phyloP scores from a whole-genome alignment of 345 rosid genomes.

The Citrus sp. region DNA sequence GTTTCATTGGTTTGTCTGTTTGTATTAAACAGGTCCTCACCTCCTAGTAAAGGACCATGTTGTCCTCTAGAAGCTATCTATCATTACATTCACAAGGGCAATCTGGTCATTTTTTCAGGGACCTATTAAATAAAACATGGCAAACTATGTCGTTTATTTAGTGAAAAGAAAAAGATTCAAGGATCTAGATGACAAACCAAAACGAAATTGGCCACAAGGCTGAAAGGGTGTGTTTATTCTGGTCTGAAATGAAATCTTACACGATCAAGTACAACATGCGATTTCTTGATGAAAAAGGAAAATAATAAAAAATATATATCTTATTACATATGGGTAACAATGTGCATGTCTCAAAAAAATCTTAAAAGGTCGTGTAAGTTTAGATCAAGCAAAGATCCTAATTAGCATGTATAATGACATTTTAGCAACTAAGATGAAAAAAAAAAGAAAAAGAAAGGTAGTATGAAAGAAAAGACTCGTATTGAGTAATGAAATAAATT shows the following conservation, averaged over 20 bases:
- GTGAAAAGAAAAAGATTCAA: background rate
- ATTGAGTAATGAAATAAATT: constrained; percentile 23
- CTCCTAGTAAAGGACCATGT: background rate
- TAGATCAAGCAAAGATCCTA: background rate
- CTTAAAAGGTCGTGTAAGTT: background rate
- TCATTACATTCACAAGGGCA: background rate
- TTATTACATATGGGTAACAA: background rate
- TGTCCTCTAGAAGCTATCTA: background rate
- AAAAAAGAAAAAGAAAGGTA: no score
- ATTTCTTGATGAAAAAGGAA: background rate
- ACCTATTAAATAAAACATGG: background rate
- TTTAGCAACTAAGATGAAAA: background rate
- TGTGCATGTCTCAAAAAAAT: background rate
- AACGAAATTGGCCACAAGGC: background rate
- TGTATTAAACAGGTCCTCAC: background rate
- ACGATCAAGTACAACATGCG: background rate
- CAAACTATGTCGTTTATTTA: background rate
- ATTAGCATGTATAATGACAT: background rate
- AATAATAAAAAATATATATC: no score
- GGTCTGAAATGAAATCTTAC: no score
- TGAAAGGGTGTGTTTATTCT: background rate
- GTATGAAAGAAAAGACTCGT: background rate
- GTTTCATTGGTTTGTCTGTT: background rate
- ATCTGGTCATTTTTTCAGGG: background rate
- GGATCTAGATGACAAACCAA: background rate